Base-by-base conservation (phyloP, 441 rosid species). In the Bocquillonia castaneifolia region DNA sequence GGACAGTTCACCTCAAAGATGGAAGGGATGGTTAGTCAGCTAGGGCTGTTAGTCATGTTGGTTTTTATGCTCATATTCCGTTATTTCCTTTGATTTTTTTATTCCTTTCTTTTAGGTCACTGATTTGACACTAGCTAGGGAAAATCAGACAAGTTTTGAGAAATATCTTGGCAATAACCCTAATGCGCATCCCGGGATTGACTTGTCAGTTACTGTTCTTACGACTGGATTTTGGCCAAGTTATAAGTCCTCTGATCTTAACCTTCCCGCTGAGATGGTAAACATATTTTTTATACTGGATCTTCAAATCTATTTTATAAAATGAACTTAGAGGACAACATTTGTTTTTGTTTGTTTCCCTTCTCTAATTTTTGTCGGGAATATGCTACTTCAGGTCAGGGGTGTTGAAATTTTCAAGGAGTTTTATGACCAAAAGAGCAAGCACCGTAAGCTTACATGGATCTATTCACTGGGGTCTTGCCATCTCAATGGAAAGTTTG, bases 181-280 rank as follows among this genome's bases (percentile, higher is more conserved):
- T 10, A 73, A 75, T 72, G 83, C 83, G 61, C 84, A 80, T 85
- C 95, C 92, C 28, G 98, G 96, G 58, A 86, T 95, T 73, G 98
- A 92, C 70, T 81, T 92, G 69, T 76, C 93, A 0, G 98, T 95
- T 29, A 92, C 92, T 74, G 97, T 95, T 77, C 92, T 95, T 22
- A 95, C 99, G 20, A 89, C 98, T 60, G 96, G 98, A 45, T 90
- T 88, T 75, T 95, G 99, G 99, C 98, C 99, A 40, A 95, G 93
- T 78, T 92, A 95, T 76, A 95, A 92, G 68, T 89, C 99, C 37
- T 89, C 86, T 70, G 93, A 95, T 82, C 82, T 89, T 44, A 95
- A 85, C 55, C 93, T 95, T 29, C 98, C 99, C 6, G 80, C 83
- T 32, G 99, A 92, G 82, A 92, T 95, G 98, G 99, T 92, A 81